These are phyloP conservation scores for Monilinia polystroma DNA, from an alignment of 2,329 filamentous ascomycete species.

Conservation along the genomic window DNA sequence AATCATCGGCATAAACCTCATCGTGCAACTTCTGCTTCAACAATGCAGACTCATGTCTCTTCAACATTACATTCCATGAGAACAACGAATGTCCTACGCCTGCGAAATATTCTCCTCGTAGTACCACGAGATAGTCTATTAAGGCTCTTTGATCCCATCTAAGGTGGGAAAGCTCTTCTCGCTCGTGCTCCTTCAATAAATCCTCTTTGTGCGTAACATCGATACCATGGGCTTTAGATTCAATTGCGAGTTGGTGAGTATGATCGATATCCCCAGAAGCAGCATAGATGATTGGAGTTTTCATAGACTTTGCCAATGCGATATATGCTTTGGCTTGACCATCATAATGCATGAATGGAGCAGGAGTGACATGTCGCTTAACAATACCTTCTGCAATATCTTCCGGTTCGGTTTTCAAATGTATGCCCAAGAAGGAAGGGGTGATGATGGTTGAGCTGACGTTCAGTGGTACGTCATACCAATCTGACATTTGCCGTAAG, in stretches of 20 bases:
- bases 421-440: constrained; percentile 26
- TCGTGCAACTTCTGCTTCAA: constrained; percentile 20
- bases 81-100: constrained; percentile 49
- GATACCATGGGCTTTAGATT: constrained; percentile 42
- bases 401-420: constrained; percentile 40
- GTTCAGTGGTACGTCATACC: constrained; percentile 24
- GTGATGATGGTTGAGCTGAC: constrained; percentile 22
- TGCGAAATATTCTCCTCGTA: constrained; percentile 45
- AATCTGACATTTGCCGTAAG: constrained; percentile 23
- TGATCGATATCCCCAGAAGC: constrained; percentile 45
- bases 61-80: constrained; percentile 48
- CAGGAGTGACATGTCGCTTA: constrained; percentile 38
- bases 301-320: constrained; percentile 37
- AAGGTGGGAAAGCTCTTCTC: constrained; percentile 41
- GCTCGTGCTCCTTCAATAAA: constrained; percentile 42
- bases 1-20: constrained; percentile 19
- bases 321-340: constrained; percentile 44
- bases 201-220: constrained; percentile 47
- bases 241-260: constrained; percentile 41
- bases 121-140: constrained; percentile 51
- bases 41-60: constrained; percentile 29
- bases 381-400: constrained; percentile 28
- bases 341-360: constrained; percentile 37
- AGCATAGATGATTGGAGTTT: constrained; percentile 44
- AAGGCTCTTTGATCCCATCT: constrained; percentile 50